Percentiles rank a stretch among this genome's conserved stretches.
Evolutionary conservation across 495 filamentous ascomycete species (phyloP).

Genomic region (Penicillium flavigenum): DNA sequence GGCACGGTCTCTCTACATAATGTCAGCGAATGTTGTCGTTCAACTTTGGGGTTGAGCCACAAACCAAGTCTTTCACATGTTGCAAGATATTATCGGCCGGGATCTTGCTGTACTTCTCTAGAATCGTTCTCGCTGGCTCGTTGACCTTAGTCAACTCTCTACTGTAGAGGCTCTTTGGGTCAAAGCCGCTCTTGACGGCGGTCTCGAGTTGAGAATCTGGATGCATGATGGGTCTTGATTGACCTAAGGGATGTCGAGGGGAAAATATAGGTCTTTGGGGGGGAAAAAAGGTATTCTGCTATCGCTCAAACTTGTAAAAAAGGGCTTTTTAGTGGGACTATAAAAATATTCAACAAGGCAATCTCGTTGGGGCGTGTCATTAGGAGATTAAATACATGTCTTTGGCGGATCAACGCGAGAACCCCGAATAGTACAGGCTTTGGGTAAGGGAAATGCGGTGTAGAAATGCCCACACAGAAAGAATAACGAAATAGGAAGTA

Average conservation of each 20-base stretch:
- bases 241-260: background rate
- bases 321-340: too few relatives aligned
- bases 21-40: constrained; percentile 1
- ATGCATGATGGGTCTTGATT: background rate
- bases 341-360: too few relatives aligned
- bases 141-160: constrained; percentile 2
- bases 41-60: background rate
- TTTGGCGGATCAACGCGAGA: background rate
- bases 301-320: background rate
- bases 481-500: too few relatives aligned
- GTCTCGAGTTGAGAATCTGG: background rate
- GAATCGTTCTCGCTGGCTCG: constrained; percentile 3
- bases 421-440: background rate
- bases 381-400: background rate
- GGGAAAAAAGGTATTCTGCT: background rate
- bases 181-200: constrained; percentile 3
- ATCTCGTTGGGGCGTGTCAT: background rate
- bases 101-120: constrained; percentile 13
- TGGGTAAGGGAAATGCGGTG: background rate
- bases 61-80: constrained; percentile 14
- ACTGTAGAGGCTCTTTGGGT: constrained; percentile 4
- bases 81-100: constrained; percentile 3
- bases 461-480: background rate
- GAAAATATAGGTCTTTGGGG: background rate
- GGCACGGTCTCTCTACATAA: constrained; percentile 9